Percentiles rank a stretch among this genome's conserved stretches.
Evolutionary conservation across 2,329 filamentous ascomycete species (phyloP).

Genomic region (Westerdykella aurantiaca): DNA sequence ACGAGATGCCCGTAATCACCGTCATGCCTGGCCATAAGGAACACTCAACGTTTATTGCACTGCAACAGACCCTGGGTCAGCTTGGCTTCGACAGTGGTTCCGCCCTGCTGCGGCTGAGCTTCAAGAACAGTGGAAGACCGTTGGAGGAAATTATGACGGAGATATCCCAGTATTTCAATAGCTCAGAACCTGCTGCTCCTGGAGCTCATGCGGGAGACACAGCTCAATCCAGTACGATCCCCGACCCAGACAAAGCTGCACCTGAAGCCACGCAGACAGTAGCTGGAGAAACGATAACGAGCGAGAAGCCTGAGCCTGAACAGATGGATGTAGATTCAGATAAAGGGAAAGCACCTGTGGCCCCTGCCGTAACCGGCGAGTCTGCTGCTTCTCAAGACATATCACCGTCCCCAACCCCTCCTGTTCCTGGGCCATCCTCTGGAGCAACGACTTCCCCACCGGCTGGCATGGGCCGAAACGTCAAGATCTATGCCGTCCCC

Average conservation of each 20-base stretch:
- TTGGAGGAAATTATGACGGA: slow-evolving; percentile 79
- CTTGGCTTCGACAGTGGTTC: slow-evolving; percentile 82
- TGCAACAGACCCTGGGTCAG: slow-evolving; percentile 84
- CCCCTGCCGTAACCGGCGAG: slow-evolving; percentile 8
- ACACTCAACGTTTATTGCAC: slow-evolving; percentile 67
- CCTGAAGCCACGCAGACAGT: slow-evolving; percentile 21
- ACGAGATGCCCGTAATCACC: slow-evolving; percentile 79
- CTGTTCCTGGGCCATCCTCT: slow-evolving; percentile 1
- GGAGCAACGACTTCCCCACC: slow-evolving; percentile 13
- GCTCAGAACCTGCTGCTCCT: slow-evolving; percentile 23
- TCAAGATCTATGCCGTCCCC: slow-evolving; percentile 74
- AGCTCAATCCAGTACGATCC: slow-evolving; percentile 23
- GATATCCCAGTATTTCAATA: slow-evolving; percentile 69
- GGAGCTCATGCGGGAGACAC: slow-evolving; percentile 24
- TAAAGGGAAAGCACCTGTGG: slow-evolving; percentile 5
- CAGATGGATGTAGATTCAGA: slow-evolving; percentile 27
- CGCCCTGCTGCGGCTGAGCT: slow-evolving; percentile 70
- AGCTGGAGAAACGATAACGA: slow-evolving; percentile 20
- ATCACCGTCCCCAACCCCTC: slow-evolving; percentile 13
- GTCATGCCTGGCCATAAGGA: slow-evolving; percentile 68
- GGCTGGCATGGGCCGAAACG: slow-evolving; percentile 39
- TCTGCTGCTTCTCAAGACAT: slow-evolving; percentile 13
- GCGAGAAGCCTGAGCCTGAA: slow-evolving; percentile 20
- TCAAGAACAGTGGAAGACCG: slow-evolving; percentile 68
- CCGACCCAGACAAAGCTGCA: slow-evolving; percentile 16